Base-by-base conservation (phyloP, 2,329 filamentous ascomycete genomes). In the Scedosporium boydii region DNA sequence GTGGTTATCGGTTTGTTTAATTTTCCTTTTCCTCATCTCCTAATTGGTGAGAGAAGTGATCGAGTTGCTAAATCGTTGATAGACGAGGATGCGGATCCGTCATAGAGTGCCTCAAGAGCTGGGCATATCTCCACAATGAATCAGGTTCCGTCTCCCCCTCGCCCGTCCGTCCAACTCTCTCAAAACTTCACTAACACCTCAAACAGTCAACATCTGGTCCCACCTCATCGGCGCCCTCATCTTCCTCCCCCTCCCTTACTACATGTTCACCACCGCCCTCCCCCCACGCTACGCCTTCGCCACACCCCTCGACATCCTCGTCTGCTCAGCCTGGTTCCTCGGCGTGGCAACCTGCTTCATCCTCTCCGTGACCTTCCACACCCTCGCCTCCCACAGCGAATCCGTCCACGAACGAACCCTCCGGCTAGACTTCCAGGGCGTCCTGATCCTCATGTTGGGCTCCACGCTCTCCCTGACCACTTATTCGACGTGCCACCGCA, bases 391-490 rank as follows among this genome's bases (percentile, higher is more conserved):
- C 62, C 83, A 86, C 66, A 82, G 78, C 59, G 72, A 77, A 6
- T 67, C 71, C 4, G 75, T 82, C 9, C 77, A 77, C 42, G 72
- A 72, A 10, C 76, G 81, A 63, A 82, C 82, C 3, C 82, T 85
- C 64, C 80, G 82, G 66, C 71, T 87, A 34, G 85, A 87, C 68
- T 84, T 86, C 66, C 77, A 84, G 48, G 84, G 84, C 5, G 82
- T 87, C 58, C 77, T 87, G 3, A 73, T 82, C 12, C 70, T 87
- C 65, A 87, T 87, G 71, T 87, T 83, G 82, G 80, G 81, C 3
- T 79, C 80, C 63, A 85, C 82, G 58, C 74, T 87, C 12, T 83
- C 84, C 5, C 78, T 82, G 2, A 72, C 86, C 18, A 82, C 81
- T 67, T 84, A 83, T 67, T 77, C 75, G 3, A 82, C 85, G 64